Evolutionary conservation across 2,329 filamentous ascomycete species (phyloP).

Genomic region (Alternaria longipes): DNA sequence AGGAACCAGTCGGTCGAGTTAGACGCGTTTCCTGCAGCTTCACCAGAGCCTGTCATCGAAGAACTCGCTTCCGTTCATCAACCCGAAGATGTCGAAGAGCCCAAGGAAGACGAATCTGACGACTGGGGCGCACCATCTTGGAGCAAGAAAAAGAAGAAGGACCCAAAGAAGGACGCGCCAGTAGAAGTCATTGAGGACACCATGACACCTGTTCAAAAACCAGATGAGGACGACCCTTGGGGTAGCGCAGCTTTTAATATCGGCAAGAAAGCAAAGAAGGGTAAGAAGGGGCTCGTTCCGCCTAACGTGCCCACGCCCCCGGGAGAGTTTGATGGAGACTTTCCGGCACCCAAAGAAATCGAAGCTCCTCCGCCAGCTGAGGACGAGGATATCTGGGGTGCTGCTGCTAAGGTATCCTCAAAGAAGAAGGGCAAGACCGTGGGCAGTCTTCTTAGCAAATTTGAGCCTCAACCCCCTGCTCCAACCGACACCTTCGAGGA

Average conservation of each 20-base stretch:
- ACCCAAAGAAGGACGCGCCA: slow-evolving; percentile 51
- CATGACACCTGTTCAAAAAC: slow-evolving; percentile 54
- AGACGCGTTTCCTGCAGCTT: slow-evolving; percentile 43
- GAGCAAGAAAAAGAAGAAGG: slow-evolving; percentile 58
- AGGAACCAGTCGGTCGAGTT: slow-evolving; percentile 51
- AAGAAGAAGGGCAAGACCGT: slow-evolving; percentile 45
- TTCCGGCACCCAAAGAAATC: slow-evolving; percentile 64
- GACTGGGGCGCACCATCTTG: slow-evolving; percentile 67
- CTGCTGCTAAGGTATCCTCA: slow-evolving; percentile 34
- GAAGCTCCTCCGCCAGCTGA: slow-evolving; percentile 47
- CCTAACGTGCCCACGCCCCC: slow-evolving; percentile 60
- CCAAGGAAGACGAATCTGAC: slow-evolving; percentile 60
- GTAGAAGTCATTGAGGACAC: slow-evolving; percentile 53
- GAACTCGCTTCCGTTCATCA: slow-evolving; percentile 47
- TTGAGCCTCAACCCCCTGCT: slow-evolving; percentile 37
- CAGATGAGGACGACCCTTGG: slow-evolving; percentile 54
- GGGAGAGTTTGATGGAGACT: slow-evolving; percentile 50
- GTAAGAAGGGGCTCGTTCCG: slow-evolving; percentile 62
- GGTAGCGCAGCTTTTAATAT: slow-evolving; percentile 51
- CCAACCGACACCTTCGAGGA: slow-evolving; percentile 45
- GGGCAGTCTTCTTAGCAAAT: slow-evolving; percentile 43
- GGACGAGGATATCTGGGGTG: slow-evolving; percentile 47
- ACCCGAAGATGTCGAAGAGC: slow-evolving; percentile 61
- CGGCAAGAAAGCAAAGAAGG: slow-evolving; percentile 65
- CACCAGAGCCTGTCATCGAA: slow-evolving; percentile 40